Evolutionary conservation across 1,284 basidiomycete genomes (phyloP), one percentile per base, ranked within the genome.

Genomic region (Ceratobasidium papillatum): DNA sequence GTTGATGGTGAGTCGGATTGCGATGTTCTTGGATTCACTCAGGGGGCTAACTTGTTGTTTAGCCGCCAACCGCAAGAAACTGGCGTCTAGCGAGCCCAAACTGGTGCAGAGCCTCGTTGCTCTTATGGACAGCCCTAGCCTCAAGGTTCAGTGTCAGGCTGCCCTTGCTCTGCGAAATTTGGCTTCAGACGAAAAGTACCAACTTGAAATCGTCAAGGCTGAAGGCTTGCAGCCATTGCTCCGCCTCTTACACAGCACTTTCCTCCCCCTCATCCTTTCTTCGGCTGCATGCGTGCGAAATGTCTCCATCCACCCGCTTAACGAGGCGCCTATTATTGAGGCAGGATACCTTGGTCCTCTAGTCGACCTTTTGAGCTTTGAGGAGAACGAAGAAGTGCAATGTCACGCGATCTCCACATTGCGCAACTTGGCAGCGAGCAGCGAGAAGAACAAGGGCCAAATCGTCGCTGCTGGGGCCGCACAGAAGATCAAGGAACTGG

Each of bases 351-450:
- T 99, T 72, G 92, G 96, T 80, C 98, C 98, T 0, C 86, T 99
- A 52, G 99, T 99, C 82, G 96, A 95, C 81, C 88, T 99, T 47
- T 86, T 99, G 49, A 95, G 95, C 4, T 99, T 99, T 85, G 98
- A 94, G 82, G 98, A 99, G 83, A 99, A 99, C 81, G 98, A 99
- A 84, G 98, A 99, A 84, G 96, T 99, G 41, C 97, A 99, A 82
- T 99, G 98, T 80, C 98, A 99, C 80, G 98, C 98, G n/a, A 99
- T 99, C 79, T 98, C 95, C 34, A 99, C 98, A 0, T 86, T 99
- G 71, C 90, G 98, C 43, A 99, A 99, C 82, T 87, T 99, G 14
- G 98, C 98, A 0, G 98, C 98, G 0, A 96, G 94, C 80, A 96
- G 93, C 56, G 97, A 99, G 86, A 95, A 96, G 86, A 99, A 99